Conservation (phyloP, 805 yeast species). For the Saccharomyces jurei region DNA sequence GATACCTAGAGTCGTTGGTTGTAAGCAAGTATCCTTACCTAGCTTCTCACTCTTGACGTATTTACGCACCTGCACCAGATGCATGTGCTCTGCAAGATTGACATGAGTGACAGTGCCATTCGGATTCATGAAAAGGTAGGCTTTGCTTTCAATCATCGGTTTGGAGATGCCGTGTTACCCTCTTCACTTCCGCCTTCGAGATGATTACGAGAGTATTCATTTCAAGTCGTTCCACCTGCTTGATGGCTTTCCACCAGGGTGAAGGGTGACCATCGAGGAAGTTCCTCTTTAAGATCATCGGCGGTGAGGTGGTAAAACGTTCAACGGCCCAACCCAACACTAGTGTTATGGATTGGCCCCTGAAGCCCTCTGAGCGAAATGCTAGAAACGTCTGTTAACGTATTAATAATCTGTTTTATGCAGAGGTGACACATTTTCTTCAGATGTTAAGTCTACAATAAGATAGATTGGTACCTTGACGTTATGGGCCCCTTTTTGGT, state of each 20-base stretch:
- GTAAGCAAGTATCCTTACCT: conserved; percentile 37
- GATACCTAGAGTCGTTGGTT: conserved; percentile 79
- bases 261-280: conserved; percentile 76
- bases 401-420: conserved; percentile 78
- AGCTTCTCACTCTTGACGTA: conserved; percentile 48
- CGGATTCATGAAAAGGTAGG: conserved; percentile 89
- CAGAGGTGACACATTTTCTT: conserved; percentile 19
- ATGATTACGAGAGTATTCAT: conserved; percentile 52
- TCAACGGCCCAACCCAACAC: conserved; percentile 74
- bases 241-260: conserved; percentile 64
- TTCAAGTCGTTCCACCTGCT: conserved; percentile 54
- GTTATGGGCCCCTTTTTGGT: conserved; percentile 67
- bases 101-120: conserved; percentile 99
- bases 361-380: conserved; percentile 85
- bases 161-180: conserved; percentile 76
- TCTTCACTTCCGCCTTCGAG: conserved; percentile 47
- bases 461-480: conserved; percentile 98
- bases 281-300: conserved; percentile 63
- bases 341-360: conserved; percentile 59
- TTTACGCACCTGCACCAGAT: conserved; percentile 59
- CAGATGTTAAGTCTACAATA: conserved; percentile 30
- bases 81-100: conserved; percentile 95
- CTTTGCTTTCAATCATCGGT: conserved; percentile 86
- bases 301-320: conserved; percentile 59
- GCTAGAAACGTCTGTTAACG: conserved; percentile 75